Evolutionary conservation across 2,329 filamentous ascomycete genomes (phyloP).

Genomic region (Capronia epimyces): DNA sequence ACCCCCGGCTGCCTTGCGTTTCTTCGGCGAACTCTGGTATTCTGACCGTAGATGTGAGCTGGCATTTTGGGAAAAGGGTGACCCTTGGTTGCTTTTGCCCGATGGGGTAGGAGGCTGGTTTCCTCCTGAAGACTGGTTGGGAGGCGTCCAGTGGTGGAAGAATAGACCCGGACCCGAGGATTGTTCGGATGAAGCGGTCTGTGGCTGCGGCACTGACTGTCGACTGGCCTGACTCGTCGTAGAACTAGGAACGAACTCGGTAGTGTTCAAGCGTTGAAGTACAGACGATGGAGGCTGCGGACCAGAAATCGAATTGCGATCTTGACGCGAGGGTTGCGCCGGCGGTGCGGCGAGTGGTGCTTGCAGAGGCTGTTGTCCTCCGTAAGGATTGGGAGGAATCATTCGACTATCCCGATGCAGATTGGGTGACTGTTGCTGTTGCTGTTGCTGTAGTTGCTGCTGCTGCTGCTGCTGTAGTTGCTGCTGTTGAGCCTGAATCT

Average conservation of each 20-base stretch:
- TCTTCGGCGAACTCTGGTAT: slow-evolving; percentile 71
- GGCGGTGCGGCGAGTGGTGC: slow-evolving; percentile 24
- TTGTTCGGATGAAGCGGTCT: slow-evolving; percentile 51
- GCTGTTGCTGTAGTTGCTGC: slow-evolving; percentile 27
- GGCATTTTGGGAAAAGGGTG: slow-evolving; percentile 41
- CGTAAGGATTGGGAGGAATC: slow-evolving; percentile 36
- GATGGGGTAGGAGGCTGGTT: slow-evolving; percentile 68
- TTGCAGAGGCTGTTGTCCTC: slow-evolving; percentile 21
- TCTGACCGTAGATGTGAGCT: slow-evolving; percentile 51
- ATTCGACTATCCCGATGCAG: slow-evolving; percentile 32
- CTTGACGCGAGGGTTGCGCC: slow-evolving; percentile 9
- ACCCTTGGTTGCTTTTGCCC: slow-evolving; percentile 59
- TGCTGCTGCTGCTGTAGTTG: slow-evolving; percentile 23
- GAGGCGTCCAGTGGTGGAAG: slow-evolving; percentile 91
- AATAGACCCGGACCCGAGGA: slow-evolving; percentile 71
- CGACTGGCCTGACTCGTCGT: slow-evolving; percentile 35
- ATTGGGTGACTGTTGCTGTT: slow-evolving; percentile 27
- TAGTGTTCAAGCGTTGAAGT: slow-evolving; percentile 43
- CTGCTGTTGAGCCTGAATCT: slow-evolving; percentile 26
- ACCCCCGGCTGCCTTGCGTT: slow-evolving; percentile 65
- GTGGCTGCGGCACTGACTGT: slow-evolving; percentile 48
- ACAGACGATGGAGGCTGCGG: slow-evolving; percentile 30
- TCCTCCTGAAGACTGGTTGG: slow-evolving; percentile 54
- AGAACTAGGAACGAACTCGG: slow-evolving; percentile 31
- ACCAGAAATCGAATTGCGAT: slow-evolving; percentile 29